Conservation (phyloP, 148 eudicot genomes). For the Fagopyrum tataricum region DNA sequence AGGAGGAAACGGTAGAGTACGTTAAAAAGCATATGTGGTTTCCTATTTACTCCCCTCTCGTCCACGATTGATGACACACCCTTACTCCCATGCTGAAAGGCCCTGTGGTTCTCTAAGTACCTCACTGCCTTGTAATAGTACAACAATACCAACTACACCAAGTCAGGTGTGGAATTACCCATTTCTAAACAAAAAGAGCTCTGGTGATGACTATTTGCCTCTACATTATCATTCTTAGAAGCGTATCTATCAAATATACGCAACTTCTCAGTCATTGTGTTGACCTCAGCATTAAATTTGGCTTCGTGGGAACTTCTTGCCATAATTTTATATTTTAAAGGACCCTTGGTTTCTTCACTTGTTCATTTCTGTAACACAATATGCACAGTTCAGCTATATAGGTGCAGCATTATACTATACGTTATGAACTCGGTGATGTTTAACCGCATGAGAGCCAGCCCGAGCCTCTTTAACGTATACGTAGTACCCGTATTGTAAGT, state of each 20-base stretch:
- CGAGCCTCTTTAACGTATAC: too few relatives aligned
- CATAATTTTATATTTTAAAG: not conserved
- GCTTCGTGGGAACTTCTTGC: not conserved
- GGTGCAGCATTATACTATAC: too few relatives aligned
- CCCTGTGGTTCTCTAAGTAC: not conserved
- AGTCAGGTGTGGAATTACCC: not conserved
- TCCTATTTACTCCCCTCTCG: conserved; percentile 87
- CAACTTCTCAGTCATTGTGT: not conserved
- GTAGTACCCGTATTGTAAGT: too few relatives aligned
- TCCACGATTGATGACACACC: conserved; percentile 47
- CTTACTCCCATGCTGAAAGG: not conserved
- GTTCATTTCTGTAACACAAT: not conserved
- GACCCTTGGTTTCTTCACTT: not conserved
- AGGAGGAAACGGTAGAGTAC: conserved; percentile 63
- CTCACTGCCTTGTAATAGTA: not conserved
- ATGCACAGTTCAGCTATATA: not conserved
- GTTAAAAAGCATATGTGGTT: conserved; percentile 87
- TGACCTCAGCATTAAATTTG: not conserved
- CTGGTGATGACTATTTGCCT: not conserved
- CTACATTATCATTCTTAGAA: not conserved
- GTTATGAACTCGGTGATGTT: too few relatives aligned
- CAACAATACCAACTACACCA: not conserved
- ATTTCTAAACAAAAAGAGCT: not conserved
- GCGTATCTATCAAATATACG: not conserved
- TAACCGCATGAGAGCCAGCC: too few relatives aligned